Evolutionary conservation across 2,329 filamentous ascomycete genomes (phyloP).

Genomic region (Apiospora marii): DNA sequence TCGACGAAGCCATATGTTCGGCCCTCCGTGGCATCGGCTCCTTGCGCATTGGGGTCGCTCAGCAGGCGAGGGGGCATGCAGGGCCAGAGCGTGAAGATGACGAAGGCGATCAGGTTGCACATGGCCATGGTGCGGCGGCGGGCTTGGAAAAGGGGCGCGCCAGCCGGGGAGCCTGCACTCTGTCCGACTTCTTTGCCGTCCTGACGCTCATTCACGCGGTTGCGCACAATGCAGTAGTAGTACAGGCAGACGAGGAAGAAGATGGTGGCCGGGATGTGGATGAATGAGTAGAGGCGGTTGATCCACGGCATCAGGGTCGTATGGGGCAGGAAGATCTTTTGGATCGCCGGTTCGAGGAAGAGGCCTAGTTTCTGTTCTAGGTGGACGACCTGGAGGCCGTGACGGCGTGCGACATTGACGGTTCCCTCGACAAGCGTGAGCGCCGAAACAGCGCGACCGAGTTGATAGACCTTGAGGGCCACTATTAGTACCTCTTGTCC

Average conservation of each 20-base stretch:
- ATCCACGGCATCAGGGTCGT: conserved; percentile 70
- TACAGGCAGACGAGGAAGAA: conserved; percentile 71
- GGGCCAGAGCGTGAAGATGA: conserved; percentile 69
- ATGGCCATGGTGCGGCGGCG: conserved; percentile 67
- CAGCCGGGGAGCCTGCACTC: conserved; percentile 40
- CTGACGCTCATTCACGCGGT: conserved; percentile 27
- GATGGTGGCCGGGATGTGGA: conserved; percentile 80
- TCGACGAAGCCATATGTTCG: conserved; percentile 69
- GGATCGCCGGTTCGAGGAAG: conserved; percentile 67
- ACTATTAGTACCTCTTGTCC: neutral
- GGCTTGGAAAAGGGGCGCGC: conserved; percentile 60
- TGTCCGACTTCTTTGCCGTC: conserved; percentile 25
- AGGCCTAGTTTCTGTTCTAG: conserved; percentile 71
- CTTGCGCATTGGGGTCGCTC: conserved; percentile 62
- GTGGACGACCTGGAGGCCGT: conserved; percentile 72
- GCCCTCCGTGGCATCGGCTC: conserved; percentile 62
- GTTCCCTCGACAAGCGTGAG: conserved; percentile 73
- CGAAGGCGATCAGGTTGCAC: conserved; percentile 67
- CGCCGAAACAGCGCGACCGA: conserved; percentile 76
- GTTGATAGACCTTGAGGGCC: conserved; percentile 70
- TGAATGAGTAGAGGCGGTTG: conserved; percentile 78
- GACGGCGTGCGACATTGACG: conserved; percentile 71
- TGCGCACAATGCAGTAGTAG: conserved; percentile 71
- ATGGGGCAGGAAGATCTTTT: conserved; percentile 54
- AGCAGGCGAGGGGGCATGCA: conserved; percentile 70